Base-by-base conservation (phyloP, 257 asterid genomes). In the Dorcoceras hygrometricum region DNA sequence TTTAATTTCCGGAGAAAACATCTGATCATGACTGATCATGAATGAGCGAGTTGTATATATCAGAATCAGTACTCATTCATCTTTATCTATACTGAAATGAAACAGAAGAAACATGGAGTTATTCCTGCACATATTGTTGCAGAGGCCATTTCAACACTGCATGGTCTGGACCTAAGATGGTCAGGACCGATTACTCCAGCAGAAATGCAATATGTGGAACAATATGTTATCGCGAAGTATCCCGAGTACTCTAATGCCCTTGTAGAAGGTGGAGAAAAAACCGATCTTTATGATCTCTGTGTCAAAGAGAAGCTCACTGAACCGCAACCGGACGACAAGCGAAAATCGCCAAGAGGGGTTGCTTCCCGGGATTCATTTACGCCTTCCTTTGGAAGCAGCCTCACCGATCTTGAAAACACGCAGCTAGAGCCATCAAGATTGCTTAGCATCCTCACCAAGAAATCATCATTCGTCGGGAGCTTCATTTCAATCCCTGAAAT, bases 81-180 rank as follows among this genome's bases (percentile, higher is more conserved):
- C 63, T 56, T 64, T 59, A 25, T 59, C 57, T 19, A 36, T 43
- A 20, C 57, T 6, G 68, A 22, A 57, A 58, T 54, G 59, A 29
- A 74, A 75, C 89, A 86, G 96, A 90, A 84, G 74, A 70, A 81
- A 6, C 81, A 73, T 11, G 77, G 84, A 60, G 82, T 90, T 68
- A 88, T 90, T 63, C 97, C 96, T 23, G 89, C 96, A 2, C 97
- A 90, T 72, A 80, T 90, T 76, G 89, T 90, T 8, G 96, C 96
- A 1, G 96, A 90, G 73, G 96, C 95, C 27, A 90, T 90, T 73
- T 90, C 92, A 43, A 90, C 90, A 25, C 90, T 88, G 78, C 92
- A 84, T 25, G 97, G 97, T 7, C 83, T 84, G 23, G 97, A 88
- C 73, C 89, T 90, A 0, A 77, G 96, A 76, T 90, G 97, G 95